Percentiles rank a stretch among this genome's conserved stretches.
Evolutionary conservation across 129 eudicot genomes (phyloP).

Genomic region (Erigeron canadensis): DNA sequence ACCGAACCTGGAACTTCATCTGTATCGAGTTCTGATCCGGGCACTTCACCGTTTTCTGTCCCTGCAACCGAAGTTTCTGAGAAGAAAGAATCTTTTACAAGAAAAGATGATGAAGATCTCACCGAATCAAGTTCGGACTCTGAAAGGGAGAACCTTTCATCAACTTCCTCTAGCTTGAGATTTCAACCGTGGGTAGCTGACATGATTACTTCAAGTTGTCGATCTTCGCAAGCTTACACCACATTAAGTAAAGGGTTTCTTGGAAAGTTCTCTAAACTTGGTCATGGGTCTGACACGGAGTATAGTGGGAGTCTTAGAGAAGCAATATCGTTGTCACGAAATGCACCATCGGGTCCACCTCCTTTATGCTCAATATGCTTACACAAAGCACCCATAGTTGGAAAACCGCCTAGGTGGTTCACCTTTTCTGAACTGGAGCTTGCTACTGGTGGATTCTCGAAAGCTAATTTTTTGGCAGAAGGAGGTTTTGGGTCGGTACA

Average conservation of each 20-base stretch:
- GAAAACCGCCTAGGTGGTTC: conserved; percentile 94
- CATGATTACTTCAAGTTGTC: conserved; percentile 34
- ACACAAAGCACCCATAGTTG: conserved; percentile 90
- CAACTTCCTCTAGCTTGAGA: conserved; percentile 65
- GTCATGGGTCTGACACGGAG: conserved; percentile 37
- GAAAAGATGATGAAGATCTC: conserved; percentile 32
- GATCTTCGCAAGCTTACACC: conserved; percentile 34
- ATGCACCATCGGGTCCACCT: conserved; percentile 72
- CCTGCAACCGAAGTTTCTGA: conserved; percentile 30
- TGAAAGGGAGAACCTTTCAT: conserved; percentile 50
- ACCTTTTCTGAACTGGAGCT: conserved; percentile 79
- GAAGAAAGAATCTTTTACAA: conserved; percentile 31
- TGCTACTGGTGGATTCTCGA: conserved; percentile 91
- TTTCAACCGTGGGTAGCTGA: conserved; percentile 72
- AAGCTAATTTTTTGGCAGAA: conserved; percentile 89
- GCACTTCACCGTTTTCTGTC: conserved; percentile 76
- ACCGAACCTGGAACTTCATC: conserved; percentile 91
- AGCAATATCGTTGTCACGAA: conserved; percentile 66
- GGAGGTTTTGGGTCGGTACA: conserved; percentile 97
- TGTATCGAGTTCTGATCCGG: conserved; percentile 89
- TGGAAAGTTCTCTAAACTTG: conserved; percentile 17
- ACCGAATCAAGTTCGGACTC: conserved; percentile 54
- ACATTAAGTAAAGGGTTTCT: conserved; percentile 38
- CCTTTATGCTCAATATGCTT: conserved; percentile 94
- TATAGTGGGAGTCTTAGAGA: conserved; percentile 73